These are phyloP conservation scores for Colletotrichum theobromicola DNA, from an alignment of 2,329 filamentous ascomycete genomes.

Conservation along the genomic window DNA sequence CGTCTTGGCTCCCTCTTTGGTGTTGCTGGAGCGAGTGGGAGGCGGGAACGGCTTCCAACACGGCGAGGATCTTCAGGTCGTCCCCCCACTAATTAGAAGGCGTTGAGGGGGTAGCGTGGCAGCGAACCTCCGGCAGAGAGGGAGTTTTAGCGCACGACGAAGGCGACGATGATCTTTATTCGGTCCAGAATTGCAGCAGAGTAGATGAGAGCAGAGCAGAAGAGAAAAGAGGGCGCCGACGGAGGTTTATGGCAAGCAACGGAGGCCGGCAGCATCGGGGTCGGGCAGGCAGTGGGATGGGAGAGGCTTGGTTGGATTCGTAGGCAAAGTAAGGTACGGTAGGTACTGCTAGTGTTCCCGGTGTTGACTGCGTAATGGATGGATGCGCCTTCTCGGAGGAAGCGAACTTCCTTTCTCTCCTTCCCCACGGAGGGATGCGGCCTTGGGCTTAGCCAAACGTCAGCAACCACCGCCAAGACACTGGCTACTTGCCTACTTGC, in stretches of 20 bases:
- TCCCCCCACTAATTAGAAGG: neutral
- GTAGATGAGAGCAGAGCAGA: neutral
- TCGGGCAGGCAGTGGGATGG: neutral
- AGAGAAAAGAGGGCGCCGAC: neutral
- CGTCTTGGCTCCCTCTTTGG: constrained; percentile 18
- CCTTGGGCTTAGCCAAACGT: neutral
- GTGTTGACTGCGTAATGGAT: neutral
- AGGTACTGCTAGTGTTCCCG: too few relatives aligned
- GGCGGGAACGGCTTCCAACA: neutral
- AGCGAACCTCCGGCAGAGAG: neutral
- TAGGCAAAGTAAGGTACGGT: neutral
- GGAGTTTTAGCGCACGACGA: neutral
- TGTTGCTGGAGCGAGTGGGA: neutral
- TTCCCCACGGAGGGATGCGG: neutral
- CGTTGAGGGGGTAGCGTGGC: neutral
- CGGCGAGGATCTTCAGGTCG: constrained; percentile 8
- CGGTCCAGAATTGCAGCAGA: neutral
- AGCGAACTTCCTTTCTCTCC: neutral
- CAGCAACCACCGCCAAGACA: neutral
- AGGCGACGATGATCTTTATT: neutral
- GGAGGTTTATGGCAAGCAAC: neutral
- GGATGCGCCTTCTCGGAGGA: neutral
- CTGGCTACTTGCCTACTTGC: neutral
- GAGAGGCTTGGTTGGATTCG: neutral
- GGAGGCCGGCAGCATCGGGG: neutral